Percentiles rank a stretch among this genome's conserved stretches.
These are phyloP conservation scores for Cetraspora pellucida DNA, from an alignment of 192 early-diverging fungal genomes.

Conservation along the genomic window DNA sequence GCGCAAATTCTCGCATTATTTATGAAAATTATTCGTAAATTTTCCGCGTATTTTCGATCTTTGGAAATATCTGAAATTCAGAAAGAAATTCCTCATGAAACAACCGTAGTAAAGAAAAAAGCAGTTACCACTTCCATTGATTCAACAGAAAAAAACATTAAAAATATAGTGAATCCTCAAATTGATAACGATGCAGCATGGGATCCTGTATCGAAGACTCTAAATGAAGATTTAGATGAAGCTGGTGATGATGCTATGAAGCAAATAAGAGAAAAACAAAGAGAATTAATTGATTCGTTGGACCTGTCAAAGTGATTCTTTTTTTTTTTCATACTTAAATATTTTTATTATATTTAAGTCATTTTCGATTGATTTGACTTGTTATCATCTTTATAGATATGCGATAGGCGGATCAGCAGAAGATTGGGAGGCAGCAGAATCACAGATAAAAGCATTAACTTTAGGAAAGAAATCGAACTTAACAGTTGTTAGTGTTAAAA, in stretches of 20 bases:
- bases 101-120: constrained; percentile 42
- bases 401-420: constrained; percentile 71
- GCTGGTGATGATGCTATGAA: constrained; percentile 76
- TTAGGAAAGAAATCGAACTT: constrained; percentile 55
- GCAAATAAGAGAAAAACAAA: constrained; percentile 70
- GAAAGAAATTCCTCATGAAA: constrained; percentile 43
- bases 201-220: constrained; percentile 75
- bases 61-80: constrained; percentile 59
- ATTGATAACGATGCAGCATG: constrained; percentile 79
- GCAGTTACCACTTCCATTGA: constrained; percentile 22
- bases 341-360: constrained; percentile 37
- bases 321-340: constrained; percentile 31
- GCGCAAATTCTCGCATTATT: constrained; percentile 92
- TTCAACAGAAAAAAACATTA: constrained; percentile 38
- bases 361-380: constrained; percentile 3
- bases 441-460: constrained; percentile 51
- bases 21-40: constrained; percentile 90
- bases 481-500: constrained; percentile 76
- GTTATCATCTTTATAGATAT: constrained; percentile 45
- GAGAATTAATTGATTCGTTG: constrained; percentile 76
- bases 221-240: constrained; percentile 86
- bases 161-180: constrained; percentile 46
- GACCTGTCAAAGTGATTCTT: constrained; percentile 68
- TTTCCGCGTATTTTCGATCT: constrained; percentile 66
- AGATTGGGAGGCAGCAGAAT: constrained; percentile 74